phyloP scores from a whole-genome alignment of 208 protist species.

The Wallacemonas sp. region DNA sequence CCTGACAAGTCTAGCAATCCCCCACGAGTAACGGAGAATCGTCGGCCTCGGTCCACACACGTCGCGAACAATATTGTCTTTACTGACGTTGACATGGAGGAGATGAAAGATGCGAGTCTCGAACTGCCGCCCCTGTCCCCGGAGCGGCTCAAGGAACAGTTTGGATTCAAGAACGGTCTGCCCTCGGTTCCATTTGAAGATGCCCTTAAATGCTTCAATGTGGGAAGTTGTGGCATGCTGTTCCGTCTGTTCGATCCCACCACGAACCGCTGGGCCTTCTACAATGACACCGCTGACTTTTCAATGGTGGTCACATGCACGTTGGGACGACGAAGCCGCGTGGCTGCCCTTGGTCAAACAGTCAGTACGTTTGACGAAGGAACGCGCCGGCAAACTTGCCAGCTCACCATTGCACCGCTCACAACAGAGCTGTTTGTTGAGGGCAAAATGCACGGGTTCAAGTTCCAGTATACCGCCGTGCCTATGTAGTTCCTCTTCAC shows the following conservation, averaged over 20 bases:
- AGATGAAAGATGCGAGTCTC: background rate
- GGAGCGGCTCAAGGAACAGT: background rate
- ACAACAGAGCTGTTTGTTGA: constrained; percentile 20
- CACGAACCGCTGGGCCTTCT: background rate
- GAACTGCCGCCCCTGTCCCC: background rate
- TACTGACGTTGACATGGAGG: constrained; percentile 3
- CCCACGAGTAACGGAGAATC: background rate
- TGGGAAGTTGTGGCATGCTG: background rate
- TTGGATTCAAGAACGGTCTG: constrained; percentile 21
- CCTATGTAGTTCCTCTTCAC: background rate
- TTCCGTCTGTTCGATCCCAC: background rate
- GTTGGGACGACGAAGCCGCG: constrained; percentile 8
- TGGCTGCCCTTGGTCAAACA: background rate
- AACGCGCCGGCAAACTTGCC: constrained; percentile 13
- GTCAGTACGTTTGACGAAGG: constrained; percentile 10
- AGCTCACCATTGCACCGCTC: constrained; percentile 20
- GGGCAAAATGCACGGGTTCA: constrained; percentile 20
- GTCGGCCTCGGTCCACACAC: background rate
- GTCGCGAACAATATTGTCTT: constrained; percentile 2
- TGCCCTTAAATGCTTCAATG: constrained; percentile 18
- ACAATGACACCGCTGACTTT: background rate
- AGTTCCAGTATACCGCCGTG: constrained; percentile 18
- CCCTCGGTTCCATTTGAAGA: constrained; percentile 19
- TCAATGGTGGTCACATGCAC: constrained; percentile 11
- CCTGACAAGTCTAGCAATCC: background rate